These are phyloP conservation scores for Nothophytophthora sp. DNA, from an alignment of 352 stramenopile genomes.

Conservation along the genomic window DNA sequence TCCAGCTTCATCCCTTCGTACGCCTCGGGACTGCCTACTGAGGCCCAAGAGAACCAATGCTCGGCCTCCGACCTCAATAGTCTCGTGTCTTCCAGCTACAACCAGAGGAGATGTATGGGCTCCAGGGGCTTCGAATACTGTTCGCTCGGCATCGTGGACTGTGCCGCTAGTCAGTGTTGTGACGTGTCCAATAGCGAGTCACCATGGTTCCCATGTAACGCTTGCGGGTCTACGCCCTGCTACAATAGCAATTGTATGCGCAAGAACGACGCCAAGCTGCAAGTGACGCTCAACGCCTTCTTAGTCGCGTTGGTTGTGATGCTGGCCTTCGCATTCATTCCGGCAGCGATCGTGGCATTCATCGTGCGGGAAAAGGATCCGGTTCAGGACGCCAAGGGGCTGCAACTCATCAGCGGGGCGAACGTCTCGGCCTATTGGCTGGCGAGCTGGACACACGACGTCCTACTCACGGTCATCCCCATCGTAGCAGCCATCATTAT, in stretches of 20 bases:
- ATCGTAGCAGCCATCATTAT: slow-evolving; percentile 42
- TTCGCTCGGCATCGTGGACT: slow-evolving; percentile 44
- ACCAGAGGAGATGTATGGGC: too few species aligned
- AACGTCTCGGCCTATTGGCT: slow-evolving; percentile 61
- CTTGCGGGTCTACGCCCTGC: slow-evolving; percentile 37
- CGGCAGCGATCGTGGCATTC: slow-evolving; percentile 62
- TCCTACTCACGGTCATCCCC: slow-evolving; percentile 39
- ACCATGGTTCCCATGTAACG: slow-evolving; percentile 50
- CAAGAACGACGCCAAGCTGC: slow-evolving; percentile 56
- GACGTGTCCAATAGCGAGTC: slow-evolving; percentile 33
- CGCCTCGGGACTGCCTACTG: slow-evolving; percentile 6
- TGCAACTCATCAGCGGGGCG: slow-evolving; percentile 67
- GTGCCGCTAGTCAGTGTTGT: slow-evolving; percentile 43
- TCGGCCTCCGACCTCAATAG: slow-evolving; percentile 13
- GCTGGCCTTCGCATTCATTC: slow-evolving; percentile 72
- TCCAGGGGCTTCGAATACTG: slow-evolving; percentile 58
- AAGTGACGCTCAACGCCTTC: slow-evolving; percentile 66
- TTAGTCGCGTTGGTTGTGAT: slow-evolving; percentile 60
- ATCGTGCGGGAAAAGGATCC: slow-evolving; percentile 67
- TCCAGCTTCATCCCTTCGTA: slow-evolving; percentile 47
- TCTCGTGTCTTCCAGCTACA: slow-evolving; percentile 13
- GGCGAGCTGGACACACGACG: slow-evolving; percentile 58
- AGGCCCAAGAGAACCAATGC: not conserved
- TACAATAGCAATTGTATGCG: slow-evolving; percentile 53
- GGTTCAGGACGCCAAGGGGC: slow-evolving; percentile 59